Evolutionary conservation across 345 rosid species (phyloP).

Genomic region (Lumnitzera littorea): DNA sequence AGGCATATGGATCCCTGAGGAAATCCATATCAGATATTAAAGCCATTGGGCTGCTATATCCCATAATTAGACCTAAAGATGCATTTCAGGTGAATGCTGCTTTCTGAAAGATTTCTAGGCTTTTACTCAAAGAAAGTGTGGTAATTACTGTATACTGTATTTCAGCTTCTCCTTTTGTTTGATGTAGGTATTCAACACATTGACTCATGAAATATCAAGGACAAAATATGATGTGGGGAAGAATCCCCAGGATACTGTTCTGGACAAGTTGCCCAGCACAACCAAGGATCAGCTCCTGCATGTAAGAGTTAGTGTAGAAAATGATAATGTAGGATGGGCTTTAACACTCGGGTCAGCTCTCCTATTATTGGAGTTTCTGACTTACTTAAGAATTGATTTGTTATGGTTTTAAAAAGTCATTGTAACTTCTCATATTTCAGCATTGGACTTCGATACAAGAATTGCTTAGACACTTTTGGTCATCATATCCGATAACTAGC

Average conservation of each 20-base stretch:
- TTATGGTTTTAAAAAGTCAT: not conserved
- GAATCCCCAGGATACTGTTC: conserved; percentile 69
- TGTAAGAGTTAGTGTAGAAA: conserved; percentile 27
- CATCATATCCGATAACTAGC: conserved; percentile 87
- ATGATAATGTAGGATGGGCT: too few species aligned
- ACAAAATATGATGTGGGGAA: conserved; percentile 67
- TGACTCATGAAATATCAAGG: conserved; percentile 75
- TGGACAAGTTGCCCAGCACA: conserved; percentile 64
- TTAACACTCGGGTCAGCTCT: too few species aligned
- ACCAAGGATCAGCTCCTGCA: conserved; percentile 69
- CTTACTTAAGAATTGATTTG: too few species aligned
- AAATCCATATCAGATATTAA: conserved; percentile 48
- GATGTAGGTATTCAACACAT: conserved; percentile 64
- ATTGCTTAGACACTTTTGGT: conserved; percentile 81
- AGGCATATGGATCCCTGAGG: conserved; percentile 61
- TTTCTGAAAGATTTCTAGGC: not conserved
- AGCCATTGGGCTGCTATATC: conserved; percentile 50
- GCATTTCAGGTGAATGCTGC: conserved; percentile 53
- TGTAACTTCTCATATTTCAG: conserved; percentile 29
- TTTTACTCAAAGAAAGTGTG: too few species aligned
- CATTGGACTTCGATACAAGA: conserved; percentile 78
- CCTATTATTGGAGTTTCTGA: not conserved
- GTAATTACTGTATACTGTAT: too few species aligned
- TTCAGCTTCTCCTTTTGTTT: conserved; percentile 4
- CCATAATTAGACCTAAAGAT: conserved; percentile 61